Evolutionary conservation across 495 filamentous ascomycete species (phyloP).

Genomic region (Tuber aestivum): DNA sequence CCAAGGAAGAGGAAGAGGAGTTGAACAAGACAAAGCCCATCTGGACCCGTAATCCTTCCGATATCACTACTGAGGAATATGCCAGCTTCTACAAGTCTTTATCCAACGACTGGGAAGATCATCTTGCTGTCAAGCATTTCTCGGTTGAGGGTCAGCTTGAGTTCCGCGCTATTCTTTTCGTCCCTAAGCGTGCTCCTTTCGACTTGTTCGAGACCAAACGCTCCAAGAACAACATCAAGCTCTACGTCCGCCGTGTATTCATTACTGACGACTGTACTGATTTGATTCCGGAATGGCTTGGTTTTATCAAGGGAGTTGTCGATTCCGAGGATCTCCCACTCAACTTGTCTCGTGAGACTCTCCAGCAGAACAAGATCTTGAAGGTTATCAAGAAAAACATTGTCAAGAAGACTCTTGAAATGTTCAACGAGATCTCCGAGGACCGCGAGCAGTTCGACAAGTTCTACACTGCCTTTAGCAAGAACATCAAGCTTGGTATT

Average conservation of each 20-base stretch:
- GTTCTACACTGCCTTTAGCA: slow-evolving; percentile 98
- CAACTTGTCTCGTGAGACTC: slow-evolving; percentile 98
- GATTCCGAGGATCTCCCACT: slow-evolving; percentile 98
- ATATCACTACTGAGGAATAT: slow-evolving; percentile 96
- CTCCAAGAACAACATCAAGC: slow-evolving; percentile 99
- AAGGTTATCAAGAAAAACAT: slow-evolving; percentile 99
- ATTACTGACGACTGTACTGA: slow-evolving; percentile 99
- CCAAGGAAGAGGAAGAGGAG: slow-evolving; percentile 96
- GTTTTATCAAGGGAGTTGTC: slow-evolving; percentile 99
- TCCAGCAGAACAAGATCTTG: slow-evolving; percentile 99
- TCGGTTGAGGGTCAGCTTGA: slow-evolving; percentile 99
- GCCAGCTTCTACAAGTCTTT: slow-evolving; percentile 99
- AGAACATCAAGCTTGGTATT: slow-evolving; percentile 99
- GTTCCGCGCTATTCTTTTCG: slow-evolving; percentile 98
- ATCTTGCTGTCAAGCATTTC: slow-evolving; percentile 99
- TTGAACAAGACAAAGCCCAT: slow-evolving; percentile 99
- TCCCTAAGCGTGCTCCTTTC: slow-evolving; percentile 98
- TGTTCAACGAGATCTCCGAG: slow-evolving; percentile 97
- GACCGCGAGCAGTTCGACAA: slow-evolving; percentile 99
- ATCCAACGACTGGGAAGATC: slow-evolving; percentile 99
- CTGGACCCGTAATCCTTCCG: slow-evolving; percentile 96
- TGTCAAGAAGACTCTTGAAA: slow-evolving; percentile 99
- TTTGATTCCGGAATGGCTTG: slow-evolving; percentile 97
- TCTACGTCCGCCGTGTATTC: slow-evolving; percentile 99
- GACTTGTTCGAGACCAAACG: slow-evolving; percentile 99